Evolutionary conservation across 257 asterid genomes (phyloP).

Genomic region (Phtheirospermum japonicum): DNA sequence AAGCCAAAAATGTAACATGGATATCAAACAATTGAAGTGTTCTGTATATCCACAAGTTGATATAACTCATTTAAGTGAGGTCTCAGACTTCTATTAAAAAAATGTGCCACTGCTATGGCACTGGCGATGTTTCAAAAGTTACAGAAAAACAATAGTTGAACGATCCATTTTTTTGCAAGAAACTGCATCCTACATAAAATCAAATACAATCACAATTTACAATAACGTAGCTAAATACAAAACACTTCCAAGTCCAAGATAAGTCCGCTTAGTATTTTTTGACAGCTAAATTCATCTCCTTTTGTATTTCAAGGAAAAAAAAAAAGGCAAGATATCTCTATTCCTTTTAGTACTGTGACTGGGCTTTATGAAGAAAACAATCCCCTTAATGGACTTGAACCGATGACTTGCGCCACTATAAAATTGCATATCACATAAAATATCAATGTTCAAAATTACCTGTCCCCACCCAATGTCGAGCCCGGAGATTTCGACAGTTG

Average conservation of each 20-base stretch:
- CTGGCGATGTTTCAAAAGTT: neutral
- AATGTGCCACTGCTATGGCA: slow-evolving; percentile 4
- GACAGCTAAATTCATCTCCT: neutral
- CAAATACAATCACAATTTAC: neutral
- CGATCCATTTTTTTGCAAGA: neutral
- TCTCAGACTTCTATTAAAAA: neutral
- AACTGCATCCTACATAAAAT: neutral
- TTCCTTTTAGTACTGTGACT: too few species aligned
- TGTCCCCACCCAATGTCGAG: slow-evolving; percentile 99
- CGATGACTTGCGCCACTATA: neutral
- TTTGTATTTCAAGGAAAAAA: too few species aligned
- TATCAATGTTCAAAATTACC: slow-evolving; percentile 45
- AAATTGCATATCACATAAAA: slow-evolving; percentile 6
- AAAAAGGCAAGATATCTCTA: too few species aligned
- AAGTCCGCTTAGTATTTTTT: neutral
- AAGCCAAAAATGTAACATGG: slow-evolving; percentile 1
- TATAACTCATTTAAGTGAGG: neutral
- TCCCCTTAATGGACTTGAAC: too few species aligned
- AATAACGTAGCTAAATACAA: neutral
- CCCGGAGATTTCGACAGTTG: slow-evolving; percentile 78
- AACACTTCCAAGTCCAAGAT: too few species aligned
- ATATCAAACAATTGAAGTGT: neutral
- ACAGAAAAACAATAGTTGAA: neutral
- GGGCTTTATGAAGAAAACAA: too few species aligned
- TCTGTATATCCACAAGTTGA: slow-evolving; percentile 2